Base-by-base conservation (phyloP, 768 basidiomycete species). In the Dioszegia aurantiaca region DNA sequence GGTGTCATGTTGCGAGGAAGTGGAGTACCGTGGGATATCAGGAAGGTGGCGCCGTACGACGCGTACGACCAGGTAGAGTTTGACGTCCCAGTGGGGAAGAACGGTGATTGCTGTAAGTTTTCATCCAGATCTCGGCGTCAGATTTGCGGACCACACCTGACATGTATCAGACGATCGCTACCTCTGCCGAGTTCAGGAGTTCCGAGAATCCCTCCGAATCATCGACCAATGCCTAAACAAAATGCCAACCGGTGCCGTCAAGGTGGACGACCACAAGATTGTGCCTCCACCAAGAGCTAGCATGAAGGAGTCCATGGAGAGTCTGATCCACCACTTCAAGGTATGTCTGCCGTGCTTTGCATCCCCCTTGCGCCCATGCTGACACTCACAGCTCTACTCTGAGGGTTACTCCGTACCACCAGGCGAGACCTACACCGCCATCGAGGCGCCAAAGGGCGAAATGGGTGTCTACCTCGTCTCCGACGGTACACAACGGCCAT, bases 271-370 rank as follows among this genome's bases (percentile, higher is more conserved):
- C 79, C 88, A 95, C 80, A 99, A 99, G 79, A 85, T 98, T 58
- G 89, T 89, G 0, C 91, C 95, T 23, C 94, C 94, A 27, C 92
- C 94, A 14, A 86, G 94, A 57, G 93, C 94, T 0, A 86, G 87
- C 56, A 99, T 99, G 95, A 99, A 99, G 80, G 95, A 99, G 81
- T 90, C 86, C 78, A 97, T 97, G 92, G 93, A 97, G 79, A 85
- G 87, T 5, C 83, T 97, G 56, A 97, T 99, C 67, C 94, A 99
- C 76, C 94, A 98, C 80, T 97, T 99, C 82, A 99, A 99, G 82
- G 89, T 84, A 39, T 33, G 68, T 55, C 31, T n/a, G 26, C n/a
- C 30, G 33, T 6, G 45, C 16, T 9, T 16, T 49, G 21, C 31
- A 21, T 30, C 27, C 36, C 45, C 43, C 24, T 1, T 45, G 11